These are phyloP conservation scores for Fraxinus velutina DNA, from an alignment of 305 asterid genomes.

Conservation along the genomic window DNA sequence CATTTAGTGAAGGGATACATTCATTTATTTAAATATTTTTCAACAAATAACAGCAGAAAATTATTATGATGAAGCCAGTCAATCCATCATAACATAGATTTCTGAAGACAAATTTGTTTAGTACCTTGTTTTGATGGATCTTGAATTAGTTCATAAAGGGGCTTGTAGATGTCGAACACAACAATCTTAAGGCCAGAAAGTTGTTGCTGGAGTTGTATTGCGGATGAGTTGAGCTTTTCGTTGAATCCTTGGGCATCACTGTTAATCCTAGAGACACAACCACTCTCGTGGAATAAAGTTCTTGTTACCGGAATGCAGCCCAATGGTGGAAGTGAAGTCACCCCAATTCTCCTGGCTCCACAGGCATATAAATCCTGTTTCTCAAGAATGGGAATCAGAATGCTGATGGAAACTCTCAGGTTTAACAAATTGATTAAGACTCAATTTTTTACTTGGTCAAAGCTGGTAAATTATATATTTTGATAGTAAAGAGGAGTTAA, in stretches of 20 bases:
- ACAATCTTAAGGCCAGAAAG: constrained; percentile 62
- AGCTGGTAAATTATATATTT: background rate
- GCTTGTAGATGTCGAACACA: constrained; percentile 62
- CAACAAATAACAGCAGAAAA: background rate
- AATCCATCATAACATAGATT: background rate
- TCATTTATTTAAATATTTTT: background rate
- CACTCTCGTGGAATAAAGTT: constrained; percentile 52
- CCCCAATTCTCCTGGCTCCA: constrained; percentile 88
- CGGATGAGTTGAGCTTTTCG: constrained; percentile 61
- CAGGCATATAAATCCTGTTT: constrained; percentile 57
- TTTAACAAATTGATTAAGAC: background rate
- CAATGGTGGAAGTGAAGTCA: constrained; percentile 74
- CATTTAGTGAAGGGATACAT: background rate
- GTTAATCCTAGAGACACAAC: constrained; percentile 65
- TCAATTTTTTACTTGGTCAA: background rate
- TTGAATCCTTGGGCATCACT: constrained; percentile 67
- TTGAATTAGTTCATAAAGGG: constrained; percentile 60
- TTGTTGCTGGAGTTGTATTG: constrained; percentile 53
- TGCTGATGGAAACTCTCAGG: background rate
- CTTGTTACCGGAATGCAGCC: constrained; percentile 78
- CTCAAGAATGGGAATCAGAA: background rate
- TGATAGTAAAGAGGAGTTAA: background rate
- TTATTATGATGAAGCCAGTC: background rate
- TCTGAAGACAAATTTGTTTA: background rate
- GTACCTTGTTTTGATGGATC: constrained; percentile 57